Percentiles rank a stretch among this genome's conserved stretches.
Evolutionary conservation across 176 grass and related monocot genomes (phyloP).

Genomic region (Oryza longistaminata): DNA sequence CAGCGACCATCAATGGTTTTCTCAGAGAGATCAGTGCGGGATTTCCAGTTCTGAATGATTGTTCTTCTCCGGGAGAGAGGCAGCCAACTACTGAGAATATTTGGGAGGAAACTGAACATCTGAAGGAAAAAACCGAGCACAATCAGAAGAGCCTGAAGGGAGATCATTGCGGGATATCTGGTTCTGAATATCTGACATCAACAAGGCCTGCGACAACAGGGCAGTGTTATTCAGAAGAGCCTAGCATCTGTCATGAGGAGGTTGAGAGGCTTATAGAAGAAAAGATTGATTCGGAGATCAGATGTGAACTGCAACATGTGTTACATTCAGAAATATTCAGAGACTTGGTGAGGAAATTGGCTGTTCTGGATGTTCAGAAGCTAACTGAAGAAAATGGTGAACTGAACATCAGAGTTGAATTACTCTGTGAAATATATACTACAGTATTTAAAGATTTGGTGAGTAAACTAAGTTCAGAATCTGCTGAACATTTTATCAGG

Average conservation of each 20-base stretch:
- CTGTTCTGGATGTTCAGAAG: not conserved
- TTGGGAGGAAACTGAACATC: not conserved
- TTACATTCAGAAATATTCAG: conserved; percentile 16
- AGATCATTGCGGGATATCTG: too few species aligned
- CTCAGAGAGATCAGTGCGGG: conserved; percentile 32
- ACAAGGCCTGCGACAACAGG: not conserved
- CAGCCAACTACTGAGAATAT: not conserved
- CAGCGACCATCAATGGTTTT: conserved; percentile 36
- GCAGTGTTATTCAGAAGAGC: not conserved
- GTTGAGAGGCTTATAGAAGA: conserved; percentile 33
- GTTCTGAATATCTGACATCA: not conserved
- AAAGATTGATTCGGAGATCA: conserved; percentile 25
- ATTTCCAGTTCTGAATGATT: not conserved
- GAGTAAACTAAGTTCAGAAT: not conserved
- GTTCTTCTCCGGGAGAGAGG: not conserved
- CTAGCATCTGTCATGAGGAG: not conserved
- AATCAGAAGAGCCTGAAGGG: not conserved
- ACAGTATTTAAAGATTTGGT: not conserved
- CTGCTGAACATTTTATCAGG: conserved; percentile 13
- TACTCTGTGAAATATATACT: conserved; percentile 9
- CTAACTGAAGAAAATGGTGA: conserved; percentile 35
- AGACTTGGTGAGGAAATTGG: conserved; percentile 14
- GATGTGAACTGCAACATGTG: conserved; percentile 34
- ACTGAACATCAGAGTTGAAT: conserved; percentile 3
- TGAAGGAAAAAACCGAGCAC: conserved; percentile 2